These are phyloP conservation scores for Beauveria medogensis DNA, from an alignment of 2,329 filamentous ascomycete genomes.

Conservation along the genomic window DNA sequence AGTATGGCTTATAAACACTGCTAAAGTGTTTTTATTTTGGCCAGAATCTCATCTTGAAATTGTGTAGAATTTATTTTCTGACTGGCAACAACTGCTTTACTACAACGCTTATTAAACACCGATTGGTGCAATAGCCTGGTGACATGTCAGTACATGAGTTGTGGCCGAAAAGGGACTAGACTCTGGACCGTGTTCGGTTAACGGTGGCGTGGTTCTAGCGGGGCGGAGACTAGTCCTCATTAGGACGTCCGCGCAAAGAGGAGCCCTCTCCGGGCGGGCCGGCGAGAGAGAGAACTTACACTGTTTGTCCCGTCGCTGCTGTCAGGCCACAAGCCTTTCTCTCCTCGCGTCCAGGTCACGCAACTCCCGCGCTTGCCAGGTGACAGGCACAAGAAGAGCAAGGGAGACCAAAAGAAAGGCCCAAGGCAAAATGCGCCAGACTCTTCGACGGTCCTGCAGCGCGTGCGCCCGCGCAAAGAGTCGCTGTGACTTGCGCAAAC, in stretches of 20 bases:
- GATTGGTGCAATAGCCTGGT: too few species aligned
- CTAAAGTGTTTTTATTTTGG: too few species aligned
- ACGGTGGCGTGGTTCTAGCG: too few species aligned
- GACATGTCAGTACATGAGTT: too few species aligned
- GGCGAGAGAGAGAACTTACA: not conserved
- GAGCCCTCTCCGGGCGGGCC: not conserved
- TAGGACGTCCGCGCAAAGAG: not conserved
- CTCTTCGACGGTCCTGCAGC: slow-evolving; percentile 49
- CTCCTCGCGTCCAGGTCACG: not conserved
- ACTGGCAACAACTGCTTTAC: too few species aligned
- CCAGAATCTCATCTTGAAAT: too few species aligned
- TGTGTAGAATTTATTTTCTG: too few species aligned
- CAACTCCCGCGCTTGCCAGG: not conserved
- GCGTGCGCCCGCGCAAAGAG: slow-evolving; percentile 49
- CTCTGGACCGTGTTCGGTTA: too few species aligned
- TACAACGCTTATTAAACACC: too few species aligned
- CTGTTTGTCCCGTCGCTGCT: not conserved
- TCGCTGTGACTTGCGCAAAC: slow-evolving; percentile 46
- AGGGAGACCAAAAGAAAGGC: not conserved
- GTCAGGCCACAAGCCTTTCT: not conserved
- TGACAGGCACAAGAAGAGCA: not conserved
- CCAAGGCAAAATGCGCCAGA: slow-evolving; percentile 37
- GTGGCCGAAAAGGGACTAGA: too few species aligned
- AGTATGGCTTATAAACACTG: too few species aligned
- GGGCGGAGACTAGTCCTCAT: slow-evolving; percentile 8